Evolutionary conservation across 108 stramenopile genomes (phyloP).

Genomic region (Schizochytrium sp.): DNA sequence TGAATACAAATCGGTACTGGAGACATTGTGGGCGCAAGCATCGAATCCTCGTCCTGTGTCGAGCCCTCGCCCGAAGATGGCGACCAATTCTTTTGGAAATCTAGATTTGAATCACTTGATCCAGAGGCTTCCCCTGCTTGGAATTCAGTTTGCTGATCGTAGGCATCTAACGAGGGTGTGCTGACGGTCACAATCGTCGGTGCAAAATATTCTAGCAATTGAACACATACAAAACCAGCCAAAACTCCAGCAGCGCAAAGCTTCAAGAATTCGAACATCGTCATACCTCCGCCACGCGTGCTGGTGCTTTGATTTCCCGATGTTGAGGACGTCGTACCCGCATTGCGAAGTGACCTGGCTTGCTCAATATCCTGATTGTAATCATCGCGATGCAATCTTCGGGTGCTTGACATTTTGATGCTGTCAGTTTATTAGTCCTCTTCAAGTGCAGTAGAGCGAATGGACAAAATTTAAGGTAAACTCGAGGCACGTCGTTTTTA

Average conservation of each 20-base stretch:
- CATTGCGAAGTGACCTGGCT: too few species aligned
- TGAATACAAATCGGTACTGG: neutral
- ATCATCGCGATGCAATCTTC: too few species aligned
- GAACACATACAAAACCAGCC: neutral
- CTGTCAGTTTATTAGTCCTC: too few species aligned
- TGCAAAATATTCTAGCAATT: neutral
- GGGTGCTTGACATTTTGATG: too few species aligned
- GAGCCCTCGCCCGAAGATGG: neutral
- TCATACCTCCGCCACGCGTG: neutral
- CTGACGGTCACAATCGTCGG: neutral
- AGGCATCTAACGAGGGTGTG: neutral
- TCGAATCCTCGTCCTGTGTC: neutral
- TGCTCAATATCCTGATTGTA: too few species aligned
- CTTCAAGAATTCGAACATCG: neutral
- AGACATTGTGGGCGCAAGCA: neutral
- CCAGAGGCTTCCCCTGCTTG: neutral
- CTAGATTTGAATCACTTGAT: neutral
- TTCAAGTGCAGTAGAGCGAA: too few species aligned
- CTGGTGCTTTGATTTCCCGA: too few species aligned
- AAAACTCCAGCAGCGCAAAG: neutral
- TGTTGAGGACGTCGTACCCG: too few species aligned
- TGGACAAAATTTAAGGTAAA: too few species aligned
- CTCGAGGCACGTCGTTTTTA: too few species aligned
- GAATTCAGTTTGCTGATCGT: neutral
- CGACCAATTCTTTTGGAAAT: neutral